Evolutionary conservation across 148 eudicot genomes (phyloP), one percentile per base, ranked within the genome.

Genomic region (Dysphania ambrosioides): DNA sequence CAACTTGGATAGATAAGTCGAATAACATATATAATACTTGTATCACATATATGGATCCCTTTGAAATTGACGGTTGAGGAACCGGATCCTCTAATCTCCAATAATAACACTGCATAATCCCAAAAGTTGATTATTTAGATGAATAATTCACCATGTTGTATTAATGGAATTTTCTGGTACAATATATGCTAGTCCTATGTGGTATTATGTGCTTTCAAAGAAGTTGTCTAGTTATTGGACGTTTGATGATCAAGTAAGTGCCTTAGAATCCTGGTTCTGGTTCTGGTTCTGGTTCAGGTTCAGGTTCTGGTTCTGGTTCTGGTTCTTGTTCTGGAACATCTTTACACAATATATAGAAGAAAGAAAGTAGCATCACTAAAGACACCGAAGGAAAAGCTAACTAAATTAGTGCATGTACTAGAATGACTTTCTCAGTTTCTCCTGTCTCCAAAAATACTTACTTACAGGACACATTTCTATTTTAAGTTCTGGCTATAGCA

Each of bases 21-120:
- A 70, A 55, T 70, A 35, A 74, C 82, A 70, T 70, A 62, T 64
- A 64, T 40, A n/a, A n/a, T n/a, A n/a, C n/a, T n/a, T n/a, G n/a
- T n/a, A n/a, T n/a, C n/a, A n/a, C n/a, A n/a, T n/a, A n/a, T n/a
- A n/a, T n/a, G n/a, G n/a, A n/a, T n/a, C n/a, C n/a, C n/a, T n/a
- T n/a, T n/a, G n/a, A n/a, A n/a, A n/a, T n/a, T 38, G 49, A 41
- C 36, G 32, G 32, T 41, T 41, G 70, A 67, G 26, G 55, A 42
- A 40, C 1, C 8, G n/a, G 71, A 41, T 40, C 53, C 30, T 67
- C 31, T 67, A 40, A 5, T 40, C 55, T 40, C 47, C 44, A 65
- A 19, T 35, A 21, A 35, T 65, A 35, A 11, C 13, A 60, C 29
- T 53, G 58, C 58, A 53, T 53, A 23, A 6, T 53, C 58, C 21